Percentiles rank a stretch among this genome's conserved stretches.
Conservation (phyloP, 2,329 filamentous ascomycete genomes). For the Botrytis pseudocinerea region DNA sequence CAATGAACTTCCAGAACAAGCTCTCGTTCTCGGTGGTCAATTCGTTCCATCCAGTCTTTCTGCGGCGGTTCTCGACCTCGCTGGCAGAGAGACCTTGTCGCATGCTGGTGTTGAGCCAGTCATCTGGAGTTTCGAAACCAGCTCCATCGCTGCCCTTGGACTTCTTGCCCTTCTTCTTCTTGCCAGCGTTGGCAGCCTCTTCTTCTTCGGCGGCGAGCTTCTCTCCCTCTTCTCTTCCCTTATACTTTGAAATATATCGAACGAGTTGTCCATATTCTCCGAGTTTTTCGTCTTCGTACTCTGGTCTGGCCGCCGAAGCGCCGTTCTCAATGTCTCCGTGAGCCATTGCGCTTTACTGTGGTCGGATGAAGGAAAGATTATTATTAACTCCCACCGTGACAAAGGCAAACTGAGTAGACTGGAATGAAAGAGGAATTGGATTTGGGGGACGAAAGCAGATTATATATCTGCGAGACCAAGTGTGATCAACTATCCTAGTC, state of each 20-base stretch:
- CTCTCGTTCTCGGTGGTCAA: constrained; percentile 74
- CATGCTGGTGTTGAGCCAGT: constrained; percentile 70
- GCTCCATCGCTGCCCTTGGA: constrained; percentile 42
- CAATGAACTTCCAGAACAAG: constrained; percentile 71
- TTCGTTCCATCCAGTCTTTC: constrained; percentile 70
- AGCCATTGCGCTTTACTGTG: constrained; percentile 19
- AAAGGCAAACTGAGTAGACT: constrained; percentile 19
- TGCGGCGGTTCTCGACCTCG: constrained; percentile 65
- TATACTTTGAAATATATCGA: constrained; percentile 67
- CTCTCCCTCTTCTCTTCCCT: constrained; percentile 56
- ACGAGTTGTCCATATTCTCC: constrained; percentile 67
- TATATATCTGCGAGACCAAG: constrained; percentile 21
- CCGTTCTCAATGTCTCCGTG: constrained; percentile 22
- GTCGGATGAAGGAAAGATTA: constrained; percentile 23
- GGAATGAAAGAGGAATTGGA: not conserved
- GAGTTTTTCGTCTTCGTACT: constrained; percentile 37
- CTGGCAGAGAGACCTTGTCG: constrained; percentile 58
- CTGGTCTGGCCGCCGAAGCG: constrained; percentile 18
- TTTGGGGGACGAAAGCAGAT: not conserved
- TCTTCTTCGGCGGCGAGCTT: constrained; percentile 46
- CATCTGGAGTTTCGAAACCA: constrained; percentile 52
- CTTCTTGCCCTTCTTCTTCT: constrained; percentile 54
- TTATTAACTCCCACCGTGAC: constrained; percentile 22
- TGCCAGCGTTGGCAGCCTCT: constrained; percentile 43
- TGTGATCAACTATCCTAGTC: constrained; percentile 19